A percentile compares a stretch with the other conserved stretches of the same genome.
Evolutionary conservation across 2,329 filamentous ascomycete species (phyloP).

Genomic region (Pseudopyrenochaeta lycopersici): DNA sequence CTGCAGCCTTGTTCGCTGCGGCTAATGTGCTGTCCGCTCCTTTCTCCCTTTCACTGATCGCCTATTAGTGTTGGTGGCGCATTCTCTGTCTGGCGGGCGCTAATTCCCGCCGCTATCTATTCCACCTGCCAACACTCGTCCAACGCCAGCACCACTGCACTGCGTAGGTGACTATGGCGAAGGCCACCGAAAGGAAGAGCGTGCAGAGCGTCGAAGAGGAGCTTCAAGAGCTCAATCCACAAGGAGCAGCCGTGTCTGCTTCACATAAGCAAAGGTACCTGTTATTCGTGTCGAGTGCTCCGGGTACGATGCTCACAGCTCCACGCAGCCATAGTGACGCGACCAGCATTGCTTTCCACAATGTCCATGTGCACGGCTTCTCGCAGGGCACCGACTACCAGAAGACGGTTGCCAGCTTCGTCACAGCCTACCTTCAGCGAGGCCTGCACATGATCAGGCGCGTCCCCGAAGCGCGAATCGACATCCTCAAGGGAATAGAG

Average conservation of each 20-base stretch:
- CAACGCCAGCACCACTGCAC: not conserved
- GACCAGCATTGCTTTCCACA: not conserved
- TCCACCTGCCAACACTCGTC: not conserved
- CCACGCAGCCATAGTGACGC: not conserved
- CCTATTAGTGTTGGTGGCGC: slow-evolving; percentile 3
- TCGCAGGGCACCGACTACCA: slow-evolving; percentile 1
- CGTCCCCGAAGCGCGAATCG: not conserved
- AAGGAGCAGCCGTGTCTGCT: not conserved
- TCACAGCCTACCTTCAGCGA: not conserved
- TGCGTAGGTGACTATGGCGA: not conserved
- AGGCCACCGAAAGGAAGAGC: not conserved
- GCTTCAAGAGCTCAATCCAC: slow-evolving; percentile 1
- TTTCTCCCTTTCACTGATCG: not conserved
- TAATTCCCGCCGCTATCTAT: not conserved
- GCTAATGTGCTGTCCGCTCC: not conserved
- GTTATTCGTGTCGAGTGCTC: not conserved
- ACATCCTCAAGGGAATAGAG: slow-evolving; percentile 71
- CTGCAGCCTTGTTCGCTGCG: not conserved
- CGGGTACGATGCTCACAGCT: not conserved
- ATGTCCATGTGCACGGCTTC: not conserved
- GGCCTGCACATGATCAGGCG: not conserved
- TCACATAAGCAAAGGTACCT: not conserved
- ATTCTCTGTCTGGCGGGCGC: not conserved
- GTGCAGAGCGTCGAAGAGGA: slow-evolving; percentile 1
- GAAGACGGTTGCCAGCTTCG: slow-evolving; percentile 2